These are phyloP conservation scores for Adiantum capillusveneris DNA, from an alignment of 75 land plant genomes.

Conservation along the genomic window DNA sequence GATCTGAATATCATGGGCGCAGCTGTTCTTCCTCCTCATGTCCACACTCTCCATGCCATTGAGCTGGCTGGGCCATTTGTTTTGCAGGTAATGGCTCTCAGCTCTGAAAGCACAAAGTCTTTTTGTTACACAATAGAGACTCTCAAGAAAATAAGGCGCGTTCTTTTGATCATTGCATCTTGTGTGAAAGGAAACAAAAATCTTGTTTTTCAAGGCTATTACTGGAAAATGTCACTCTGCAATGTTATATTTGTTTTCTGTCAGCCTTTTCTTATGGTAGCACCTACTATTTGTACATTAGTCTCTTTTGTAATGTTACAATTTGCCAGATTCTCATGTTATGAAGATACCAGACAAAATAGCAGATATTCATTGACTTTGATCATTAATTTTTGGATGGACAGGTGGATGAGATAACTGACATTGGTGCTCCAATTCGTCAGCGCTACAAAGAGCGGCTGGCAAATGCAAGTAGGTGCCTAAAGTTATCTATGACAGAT, in stretches of 20 bases:
- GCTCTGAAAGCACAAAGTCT: not conserved
- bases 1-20: conserved; percentile 70
- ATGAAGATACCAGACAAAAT: not conserved
- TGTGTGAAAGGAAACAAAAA: not conserved
- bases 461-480: conserved; percentile 60
- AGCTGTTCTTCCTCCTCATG: conserved; percentile 53
- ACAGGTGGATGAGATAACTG: conserved; percentile 84
- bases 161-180: not conserved
- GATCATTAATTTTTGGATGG: not conserved
- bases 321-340: not conserved
- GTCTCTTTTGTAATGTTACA: not conserved
- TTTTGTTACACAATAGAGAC: no score
- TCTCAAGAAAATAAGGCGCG: not conserved
- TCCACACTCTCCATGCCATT: conserved; percentile 50
- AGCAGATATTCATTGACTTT: not conserved
- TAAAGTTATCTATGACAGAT: conserved; percentile 88
- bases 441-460: conserved; percentile 59
- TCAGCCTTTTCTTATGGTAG: not conserved
- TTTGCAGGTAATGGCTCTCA: conserved; percentile 49
- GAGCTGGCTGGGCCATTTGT: conserved; percentile 82
- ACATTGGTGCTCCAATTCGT: conserved; percentile 58
- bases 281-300: not conserved
- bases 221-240: not conserved
- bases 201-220: not conserved
- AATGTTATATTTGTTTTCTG: not conserved